Percentiles rank a stretch among this genome's conserved stretches.
Conservation (phyloP, 164 flowering plant genomes). For the Magnolia officinalis region DNA sequence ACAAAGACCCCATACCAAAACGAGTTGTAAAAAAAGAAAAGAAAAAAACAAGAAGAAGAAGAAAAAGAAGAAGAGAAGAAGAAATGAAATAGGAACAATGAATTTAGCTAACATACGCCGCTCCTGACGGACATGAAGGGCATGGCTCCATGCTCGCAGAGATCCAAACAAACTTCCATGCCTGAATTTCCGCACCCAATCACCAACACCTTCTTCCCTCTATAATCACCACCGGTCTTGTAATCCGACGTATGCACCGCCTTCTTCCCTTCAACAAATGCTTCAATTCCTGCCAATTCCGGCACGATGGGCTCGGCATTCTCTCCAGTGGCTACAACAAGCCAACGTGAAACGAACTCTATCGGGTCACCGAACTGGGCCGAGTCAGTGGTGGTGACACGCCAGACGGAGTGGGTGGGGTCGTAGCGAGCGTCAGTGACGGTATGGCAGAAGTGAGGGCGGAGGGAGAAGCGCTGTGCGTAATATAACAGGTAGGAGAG, state of each 20-base stretch:
- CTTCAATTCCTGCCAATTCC: constrained; percentile 45
- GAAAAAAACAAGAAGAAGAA: too few relatives aligned
- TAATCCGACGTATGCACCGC: constrained; percentile 59
- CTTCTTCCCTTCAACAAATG: constrained; percentile 39
- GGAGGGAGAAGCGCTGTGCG: constrained; percentile 43
- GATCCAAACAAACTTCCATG: constrained; percentile 84
- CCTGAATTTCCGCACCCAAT: constrained; percentile 86
- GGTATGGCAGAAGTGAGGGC: constrained; percentile 51
- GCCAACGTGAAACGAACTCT: constrained; percentile 69
- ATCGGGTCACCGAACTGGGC: constrained; percentile 27
- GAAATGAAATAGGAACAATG: neutral
- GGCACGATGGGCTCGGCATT: constrained; percentile 69
- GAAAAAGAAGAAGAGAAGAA: neutral
- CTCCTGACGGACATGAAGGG: constrained; percentile 75
- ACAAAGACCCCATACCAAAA: neutral
- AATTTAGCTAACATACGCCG: constrained; percentile 41
- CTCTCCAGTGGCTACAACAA: constrained; percentile 79
- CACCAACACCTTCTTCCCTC: constrained; percentile 61
- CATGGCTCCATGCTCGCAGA: constrained; percentile 57
- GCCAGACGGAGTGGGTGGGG: constrained; percentile 52
- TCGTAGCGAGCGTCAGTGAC: constrained; percentile 65
- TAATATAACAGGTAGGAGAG: constrained; percentile 60
- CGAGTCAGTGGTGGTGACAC: constrained; percentile 39
- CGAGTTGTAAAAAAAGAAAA: too few relatives aligned
- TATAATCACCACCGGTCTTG: constrained; percentile 51